Percentiles rank a stretch among this genome's conserved stretches.
phyloP scores from a whole-genome alignment of 2,329 filamentous ascomycete species.

The Dendrostoma leiphaemia region DNA sequence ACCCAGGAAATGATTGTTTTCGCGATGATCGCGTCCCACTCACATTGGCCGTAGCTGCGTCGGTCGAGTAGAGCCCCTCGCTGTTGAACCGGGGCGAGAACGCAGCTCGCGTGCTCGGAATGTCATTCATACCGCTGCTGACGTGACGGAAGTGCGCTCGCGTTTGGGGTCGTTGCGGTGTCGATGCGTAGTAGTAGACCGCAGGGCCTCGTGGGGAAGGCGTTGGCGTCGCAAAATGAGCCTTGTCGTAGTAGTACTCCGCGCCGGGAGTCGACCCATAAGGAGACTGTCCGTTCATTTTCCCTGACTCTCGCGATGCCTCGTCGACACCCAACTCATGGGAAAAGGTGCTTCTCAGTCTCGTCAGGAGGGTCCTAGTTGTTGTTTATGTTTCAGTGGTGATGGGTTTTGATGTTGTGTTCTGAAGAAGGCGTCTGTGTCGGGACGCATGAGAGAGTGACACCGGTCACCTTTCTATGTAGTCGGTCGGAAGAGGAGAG shows the following conservation, averaged over 20 bases:
- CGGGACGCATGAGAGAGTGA: conserved; percentile 45
- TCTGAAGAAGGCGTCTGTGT: conserved; percentile 40
- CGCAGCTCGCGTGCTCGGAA: conserved; percentile 42
- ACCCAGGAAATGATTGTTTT: conserved; percentile 48
- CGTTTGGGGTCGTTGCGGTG: conserved; percentile 53
- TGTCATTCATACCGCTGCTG: conserved; percentile 41
- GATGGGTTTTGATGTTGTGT: conserved; percentile 12
- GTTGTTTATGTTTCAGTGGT: conserved; percentile 19
- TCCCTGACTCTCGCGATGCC: conserved; percentile 34
- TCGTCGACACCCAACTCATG: conserved; percentile 27
- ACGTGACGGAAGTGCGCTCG: conserved; percentile 47
- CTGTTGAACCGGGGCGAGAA: conserved; percentile 63
- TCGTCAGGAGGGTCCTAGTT: conserved; percentile 5
- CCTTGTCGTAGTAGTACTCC: conserved; percentile 51
- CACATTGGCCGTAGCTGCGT: conserved; percentile 60
- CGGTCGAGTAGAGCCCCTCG: conserved; percentile 51
- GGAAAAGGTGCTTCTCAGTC: conserved; percentile 19
- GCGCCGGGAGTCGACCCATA: conserved; percentile 48
- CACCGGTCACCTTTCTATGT: conserved; percentile 61
- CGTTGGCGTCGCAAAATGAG: conserved; percentile 49
- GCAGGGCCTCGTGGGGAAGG: conserved; percentile 51
- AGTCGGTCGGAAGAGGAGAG: conserved; percentile 57
- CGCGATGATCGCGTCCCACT: conserved; percentile 50
- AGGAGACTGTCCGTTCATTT: conserved; percentile 43
- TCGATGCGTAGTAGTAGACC: conserved; percentile 40